Base-by-base conservation (phyloP, 2,329 filamentous ascomycete species). In the Neoarthrinium moseri region DNA sequence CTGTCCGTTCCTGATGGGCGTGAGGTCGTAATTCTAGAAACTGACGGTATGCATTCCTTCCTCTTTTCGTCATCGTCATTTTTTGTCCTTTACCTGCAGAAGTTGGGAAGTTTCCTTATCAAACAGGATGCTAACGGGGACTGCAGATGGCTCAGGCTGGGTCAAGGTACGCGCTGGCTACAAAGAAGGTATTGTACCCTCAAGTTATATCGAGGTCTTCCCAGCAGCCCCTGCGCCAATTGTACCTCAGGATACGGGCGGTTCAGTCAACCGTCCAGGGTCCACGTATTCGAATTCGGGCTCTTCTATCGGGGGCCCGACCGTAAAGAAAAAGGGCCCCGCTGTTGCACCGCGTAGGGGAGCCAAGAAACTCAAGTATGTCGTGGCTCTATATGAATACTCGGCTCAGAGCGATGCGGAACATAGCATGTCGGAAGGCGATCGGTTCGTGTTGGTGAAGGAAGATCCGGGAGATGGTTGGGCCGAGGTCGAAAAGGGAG, bases 401-500 rank as follows among this genome's bases (percentile, higher is more conserved):
- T 77, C 84, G 42, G 90, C 92, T 15, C 85, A 90, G 58, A 91
- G 84, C 54, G 89, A 95, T 5, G 80, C 83, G 6, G 94, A 99
- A 69, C 91, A 92, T 66, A 90, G 78, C 59, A 99, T 99, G 89
- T 65, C 66, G 1, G 92, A 95, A 67, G 94, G 94, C 1, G 94
- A 99, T 68, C 80, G 84, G 42, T 95, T 99, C 59, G 91, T 99
- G 30, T 74, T 99, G 24, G 83, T 96, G 50, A 91, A 85, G 58
- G 84, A 89, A 46, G 92, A 97, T 62, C 80, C 84, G 0, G 94
- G 94, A 2, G 94, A 97, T 70, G 94, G 94, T 1, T 99, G 94
- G 94, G 89, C 86, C 22, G 94, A 97, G 71, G 94, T 99, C 15
- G 94, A 97, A 72, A 91, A 89, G 67, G 91, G 89, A 15, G 91